Evolutionary conservation across 2,329 filamentous ascomycete genomes (phyloP), one percentile per base, ranked within the genome.

Genomic region (Fusarium marasasianum): DNA sequence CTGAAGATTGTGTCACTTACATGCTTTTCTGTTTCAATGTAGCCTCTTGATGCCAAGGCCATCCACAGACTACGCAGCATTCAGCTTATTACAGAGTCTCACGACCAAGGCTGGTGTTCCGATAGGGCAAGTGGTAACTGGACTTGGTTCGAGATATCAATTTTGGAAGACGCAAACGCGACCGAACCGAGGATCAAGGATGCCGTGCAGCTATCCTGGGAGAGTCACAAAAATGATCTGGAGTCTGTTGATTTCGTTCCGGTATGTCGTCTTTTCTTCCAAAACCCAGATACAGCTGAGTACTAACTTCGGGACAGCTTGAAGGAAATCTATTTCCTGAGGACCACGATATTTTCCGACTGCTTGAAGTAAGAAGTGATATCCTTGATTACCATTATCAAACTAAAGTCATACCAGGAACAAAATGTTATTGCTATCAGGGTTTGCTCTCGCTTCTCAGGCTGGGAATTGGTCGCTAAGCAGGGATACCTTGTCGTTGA

Each of bases 371-470:
- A 43, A 24, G 41, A 43, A 17, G 3, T 10, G 1, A 43, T 0
- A 1, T 43, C 22, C 3, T 10, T n/a, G 14, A 2, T 5, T 13
- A 24, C 14, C n/a, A 10, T 1, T 17, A 24, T 43, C 5, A 24
- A 3, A 17, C 22, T 43, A 43, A 43, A 22, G 1, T 1, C 13
- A 1, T 0, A 8, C 11, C n/a, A 43, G 41, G 41, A 43, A 24
- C 14, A 43, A 6, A 43, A 43, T n/a, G 22, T 24, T 1, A 17
- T 43, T 17, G 41, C 22, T 15, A 1, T 43, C 14, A 43, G 41
- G 20, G 2, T 24, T 43, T 43, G 41, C 9, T 43, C 22, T 43
- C 41, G 41, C 14, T 43, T 43, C 20, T 24, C 22, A 15, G 41
- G 41, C n/a, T 43, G 41, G 41, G 6, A 43, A 0, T 43, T 43